Base-by-base conservation (phyloP, 805 yeast species). In the Starmerella stigmatis region DNA sequence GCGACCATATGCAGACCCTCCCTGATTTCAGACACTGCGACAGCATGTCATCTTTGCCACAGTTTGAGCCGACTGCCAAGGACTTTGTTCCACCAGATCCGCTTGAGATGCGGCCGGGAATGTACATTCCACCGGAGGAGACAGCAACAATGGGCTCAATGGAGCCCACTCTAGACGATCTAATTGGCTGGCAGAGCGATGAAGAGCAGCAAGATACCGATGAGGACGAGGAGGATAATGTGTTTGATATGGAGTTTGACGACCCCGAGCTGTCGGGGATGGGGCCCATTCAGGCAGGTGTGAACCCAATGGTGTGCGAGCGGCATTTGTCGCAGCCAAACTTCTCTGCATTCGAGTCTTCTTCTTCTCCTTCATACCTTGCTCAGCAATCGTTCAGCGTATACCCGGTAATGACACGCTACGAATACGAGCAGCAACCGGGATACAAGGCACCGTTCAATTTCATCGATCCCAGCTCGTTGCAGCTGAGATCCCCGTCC, bases 171-270 rank as follows among this genome's bases (percentile, higher is more conserved):
- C 27, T 34, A 1, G 54, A 46, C 8, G 53, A 51, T 10, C 3
- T 44, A 27, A n/a, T 49, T 45, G 47, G 55, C 48, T 40, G 58
- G 12, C 29, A 45, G 13, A 46, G 50, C 34, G 58, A 54, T 31
- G 56, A 52, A 32, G 47, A 46, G 17, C 54, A 50, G 40, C 52
- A 51, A 19, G 57, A 56, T 26, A 50, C 49, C 13, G 55, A 51
- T 23, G 56, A 54, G 28, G 54, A 52, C 17, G 57, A 53, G 43
- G 54, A 51, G 28, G 54, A 31, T 26, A 51, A 51, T 32, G 54
- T 43, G 39, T 51, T 44, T 27, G 54, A 51, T 41, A 39, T 44
- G 29, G 54, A 51, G 27, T 48, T 51, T 25, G 52, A 43, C 37
- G 54, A 51, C 19, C 45, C 38, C 21, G 52, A 51, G 15, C 45